phyloP scores from a whole-genome alignment of 2,329 filamentous ascomycete species.

The Nigrospora oryzae region DNA sequence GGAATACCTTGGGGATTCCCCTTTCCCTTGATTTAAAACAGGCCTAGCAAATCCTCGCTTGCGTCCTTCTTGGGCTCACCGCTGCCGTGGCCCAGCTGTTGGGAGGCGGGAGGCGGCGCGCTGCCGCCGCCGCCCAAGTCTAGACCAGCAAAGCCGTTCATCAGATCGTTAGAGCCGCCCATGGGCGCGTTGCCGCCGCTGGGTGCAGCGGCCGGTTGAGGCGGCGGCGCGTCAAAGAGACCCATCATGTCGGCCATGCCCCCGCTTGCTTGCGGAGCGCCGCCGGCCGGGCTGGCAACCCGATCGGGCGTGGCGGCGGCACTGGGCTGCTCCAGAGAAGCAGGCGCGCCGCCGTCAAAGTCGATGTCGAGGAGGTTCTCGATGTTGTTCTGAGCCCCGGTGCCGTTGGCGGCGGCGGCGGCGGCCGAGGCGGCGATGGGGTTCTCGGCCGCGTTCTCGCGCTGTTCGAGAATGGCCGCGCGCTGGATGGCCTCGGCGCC shows the following conservation, averaged over 20 bases:
- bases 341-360: constrained; percentile 87
- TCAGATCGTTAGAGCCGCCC: constrained; percentile 62
- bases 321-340: constrained; percentile 60
- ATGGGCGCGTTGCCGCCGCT: constrained; percentile 20
- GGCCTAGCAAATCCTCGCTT: constrained; percentile 53
- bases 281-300: constrained; percentile 51
- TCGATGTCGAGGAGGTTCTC: constrained; percentile 96
- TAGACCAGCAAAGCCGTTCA: constrained; percentile 81
- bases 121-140: constrained; percentile 59
- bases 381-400: constrained; percentile 61
- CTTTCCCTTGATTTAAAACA: constrained; percentile 31
- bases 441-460: constrained; percentile 86
- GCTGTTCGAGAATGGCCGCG: constrained; percentile 92
- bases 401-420: constrained; percentile 53
- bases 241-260: constrained; percentile 59
- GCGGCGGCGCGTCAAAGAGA: constrained; percentile 58
- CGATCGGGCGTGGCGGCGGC: constrained; percentile 57
- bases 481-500: constrained; percentile 91
- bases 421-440: constrained; percentile 82
- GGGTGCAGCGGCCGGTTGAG: constrained; percentile 35
- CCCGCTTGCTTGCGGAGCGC: constrained; percentile 25
- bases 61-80: constrained; percentile 41
- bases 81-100: constrained; percentile 40
- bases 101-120: constrained; percentile 56
- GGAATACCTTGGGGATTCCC: background rate